phyloP scores from a whole-genome alignment of 176 grass and related monocot genomes.

The Pontederia paniculata region DNA sequence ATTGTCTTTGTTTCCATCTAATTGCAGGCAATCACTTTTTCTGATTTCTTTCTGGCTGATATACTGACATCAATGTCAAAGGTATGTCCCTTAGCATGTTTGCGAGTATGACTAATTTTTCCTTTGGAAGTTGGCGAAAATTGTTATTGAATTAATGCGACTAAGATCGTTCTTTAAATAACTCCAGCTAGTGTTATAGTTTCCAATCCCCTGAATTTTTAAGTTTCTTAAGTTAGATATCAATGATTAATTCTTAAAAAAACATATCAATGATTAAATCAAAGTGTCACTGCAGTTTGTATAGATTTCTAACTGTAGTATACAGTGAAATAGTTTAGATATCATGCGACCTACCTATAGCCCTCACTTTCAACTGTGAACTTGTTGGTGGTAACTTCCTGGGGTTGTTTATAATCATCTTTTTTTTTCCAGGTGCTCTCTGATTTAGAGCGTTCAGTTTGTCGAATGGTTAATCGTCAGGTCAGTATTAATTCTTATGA shows the following conservation, averaged over 20 bases:
- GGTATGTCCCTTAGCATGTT: conserved; percentile 32
- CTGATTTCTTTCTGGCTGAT: conserved; percentile 99
- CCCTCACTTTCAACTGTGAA: not conserved
- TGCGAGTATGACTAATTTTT: conserved; percentile 6
- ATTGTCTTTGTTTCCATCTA: not conserved
- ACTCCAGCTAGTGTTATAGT: no score
- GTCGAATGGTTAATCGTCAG: conserved; percentile 92
- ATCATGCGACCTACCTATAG: not conserved
- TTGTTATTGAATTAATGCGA: no score
- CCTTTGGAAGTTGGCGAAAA: no score
- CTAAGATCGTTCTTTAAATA: no score
- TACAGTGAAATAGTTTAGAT: no score
- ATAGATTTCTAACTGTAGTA: no score
- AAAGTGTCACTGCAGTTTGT: no score
- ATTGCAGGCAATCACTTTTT: conserved; percentile 85
- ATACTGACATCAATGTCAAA: conserved; percentile 99
- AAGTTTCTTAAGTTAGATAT: no score
- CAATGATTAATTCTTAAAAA: no score
- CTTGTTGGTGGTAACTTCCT: conserved; percentile 2
- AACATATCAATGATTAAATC: no score
- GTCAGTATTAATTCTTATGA: conserved; percentile 25
- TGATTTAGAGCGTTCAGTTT: conserved; percentile 95
- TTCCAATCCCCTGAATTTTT: no score
- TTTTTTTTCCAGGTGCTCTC: conserved; percentile 79
- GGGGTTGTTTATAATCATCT: conserved; percentile 10